These are phyloP conservation scores for Alternaria brassicae DNA, from an alignment of 2,329 filamentous ascomycete species.

Conservation along the genomic window DNA sequence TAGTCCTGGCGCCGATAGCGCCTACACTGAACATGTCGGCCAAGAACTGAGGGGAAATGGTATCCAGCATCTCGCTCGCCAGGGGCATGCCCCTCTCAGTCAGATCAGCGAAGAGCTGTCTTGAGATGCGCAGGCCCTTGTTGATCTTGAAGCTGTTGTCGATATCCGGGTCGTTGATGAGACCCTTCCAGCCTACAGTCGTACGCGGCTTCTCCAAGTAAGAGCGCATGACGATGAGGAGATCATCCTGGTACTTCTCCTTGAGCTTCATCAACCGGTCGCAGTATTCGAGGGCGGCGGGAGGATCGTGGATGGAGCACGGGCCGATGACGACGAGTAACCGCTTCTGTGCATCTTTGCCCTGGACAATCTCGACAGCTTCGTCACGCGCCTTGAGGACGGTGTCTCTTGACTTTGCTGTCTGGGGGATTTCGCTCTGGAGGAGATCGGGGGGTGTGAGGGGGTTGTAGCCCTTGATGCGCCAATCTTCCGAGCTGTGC, in stretches of 20 bases:
- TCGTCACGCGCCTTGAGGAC: slow-evolving; percentile 68
- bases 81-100: slow-evolving; percentile 94
- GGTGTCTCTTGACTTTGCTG: slow-evolving; percentile 58
- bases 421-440: slow-evolving; percentile 83
- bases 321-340: slow-evolving; percentile 87
- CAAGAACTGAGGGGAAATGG: slow-evolving; percentile 95
- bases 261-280: slow-evolving; percentile 80
- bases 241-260: slow-evolving; percentile 85
- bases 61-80: slow-evolving; percentile 97
- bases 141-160: slow-evolving; percentile 99
- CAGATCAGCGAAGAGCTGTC: slow-evolving; percentile 92
- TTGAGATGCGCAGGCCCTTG: slow-evolving; percentile 86
- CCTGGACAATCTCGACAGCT: slow-evolving; percentile 66
- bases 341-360: slow-evolving; percentile 63
- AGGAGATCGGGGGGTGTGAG: slow-evolving; percentile 92
- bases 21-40: slow-evolving; percentile 91
- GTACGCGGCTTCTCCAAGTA: slow-evolving; percentile 99
- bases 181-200: slow-evolving; percentile 97
- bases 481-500: slow-evolving; percentile 59
- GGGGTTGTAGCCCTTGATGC: slow-evolving; percentile 84
- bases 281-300: slow-evolving; percentile 91
- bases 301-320: slow-evolving; percentile 96
- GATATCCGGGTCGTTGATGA: slow-evolving; percentile 98
- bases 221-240: slow-evolving; percentile 95
- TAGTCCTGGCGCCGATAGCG: slow-evolving; percentile 94